phyloP scores from a whole-genome alignment of 2,329 filamentous ascomycete genomes.

The Metarhizium rileyi region DNA sequence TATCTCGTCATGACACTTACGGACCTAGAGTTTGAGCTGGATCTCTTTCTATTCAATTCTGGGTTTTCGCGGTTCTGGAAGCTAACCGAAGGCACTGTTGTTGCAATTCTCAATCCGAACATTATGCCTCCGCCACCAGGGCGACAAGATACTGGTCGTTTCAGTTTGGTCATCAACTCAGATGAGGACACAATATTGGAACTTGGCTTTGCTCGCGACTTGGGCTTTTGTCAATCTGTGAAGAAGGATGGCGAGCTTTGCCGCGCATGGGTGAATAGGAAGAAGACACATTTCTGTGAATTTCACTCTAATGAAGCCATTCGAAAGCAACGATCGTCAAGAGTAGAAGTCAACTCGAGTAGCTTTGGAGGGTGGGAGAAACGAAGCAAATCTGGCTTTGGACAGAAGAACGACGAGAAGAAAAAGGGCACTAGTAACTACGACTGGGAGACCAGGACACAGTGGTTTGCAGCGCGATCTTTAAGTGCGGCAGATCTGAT shows the following conservation, averaged over 20 bases:
- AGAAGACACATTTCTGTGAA: constrained; percentile 84
- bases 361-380: constrained; percentile 30
- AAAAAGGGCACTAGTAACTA: constrained; percentile 30
- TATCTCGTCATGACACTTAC: constrained; percentile 89
- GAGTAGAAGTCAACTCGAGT: constrained; percentile 73
- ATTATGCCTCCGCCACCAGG: constrained; percentile 80
- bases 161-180: constrained; percentile 76
- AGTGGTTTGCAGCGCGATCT: constrained; percentile 42
- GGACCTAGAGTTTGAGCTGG: constrained; percentile 82
- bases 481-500: constrained; percentile 52
- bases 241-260: constrained; percentile 79
- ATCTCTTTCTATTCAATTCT: constrained; percentile 83
- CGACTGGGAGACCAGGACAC: constrained; percentile 48
- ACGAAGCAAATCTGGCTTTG: constrained; percentile 19
- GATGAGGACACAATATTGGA: constrained; percentile 86
- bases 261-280: constrained; percentile 74
- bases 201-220: constrained; percentile 71
- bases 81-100: constrained; percentile 77
- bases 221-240: constrained; percentile 78
- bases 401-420: constrained; percentile 10
- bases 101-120: constrained; percentile 84
- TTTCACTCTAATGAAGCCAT: constrained; percentile 82
- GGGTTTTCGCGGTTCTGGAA: constrained; percentile 94
- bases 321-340: constrained; percentile 51
- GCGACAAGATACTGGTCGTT: constrained; percentile 68